These are phyloP conservation scores for Lunularia cruciata DNA, from an alignment of 225 moss, liverwort and hornwort genomes.

Conservation along the genomic window DNA sequence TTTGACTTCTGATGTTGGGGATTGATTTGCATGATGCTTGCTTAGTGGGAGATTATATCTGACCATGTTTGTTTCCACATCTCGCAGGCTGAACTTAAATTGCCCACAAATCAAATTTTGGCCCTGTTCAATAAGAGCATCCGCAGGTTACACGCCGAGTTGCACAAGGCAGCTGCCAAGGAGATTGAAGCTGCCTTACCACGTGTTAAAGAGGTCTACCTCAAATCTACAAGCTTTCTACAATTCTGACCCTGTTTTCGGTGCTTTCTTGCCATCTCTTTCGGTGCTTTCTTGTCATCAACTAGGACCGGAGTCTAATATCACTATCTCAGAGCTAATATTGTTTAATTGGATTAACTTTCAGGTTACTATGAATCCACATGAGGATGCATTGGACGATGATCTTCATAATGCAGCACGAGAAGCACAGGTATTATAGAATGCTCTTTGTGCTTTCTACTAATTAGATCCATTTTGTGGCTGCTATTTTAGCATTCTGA, in stretches of 20 bases:
- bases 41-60: not conserved
- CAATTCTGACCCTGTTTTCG: no score
- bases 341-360: not conserved
- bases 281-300: not conserved
- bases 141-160: constrained; percentile 73
- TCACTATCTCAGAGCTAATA: no score
- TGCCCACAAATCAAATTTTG: constrained; percentile 78
- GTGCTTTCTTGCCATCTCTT: no score
- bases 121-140: constrained; percentile 93
- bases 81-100: constrained; percentile 48
- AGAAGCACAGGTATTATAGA: constrained; percentile 64
- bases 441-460: no score
- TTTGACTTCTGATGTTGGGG: not conserved
- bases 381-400: constrained; percentile 64
- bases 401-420: constrained; percentile 77
- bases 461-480: not conserved
- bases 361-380: constrained; percentile 73
- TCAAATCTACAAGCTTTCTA: not conserved
- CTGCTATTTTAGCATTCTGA: not conserved
- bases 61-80: not conserved
- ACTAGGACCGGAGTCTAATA: not conserved
- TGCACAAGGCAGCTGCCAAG: constrained; percentile 79
- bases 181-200: constrained; percentile 78
- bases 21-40: no score
- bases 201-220: constrained; percentile 72